Evolutionary conservation across 1,284 basidiomycete species (phyloP), one percentile per base, ranked within the genome.

Genomic region (Rhizoctonia solani): DNA sequence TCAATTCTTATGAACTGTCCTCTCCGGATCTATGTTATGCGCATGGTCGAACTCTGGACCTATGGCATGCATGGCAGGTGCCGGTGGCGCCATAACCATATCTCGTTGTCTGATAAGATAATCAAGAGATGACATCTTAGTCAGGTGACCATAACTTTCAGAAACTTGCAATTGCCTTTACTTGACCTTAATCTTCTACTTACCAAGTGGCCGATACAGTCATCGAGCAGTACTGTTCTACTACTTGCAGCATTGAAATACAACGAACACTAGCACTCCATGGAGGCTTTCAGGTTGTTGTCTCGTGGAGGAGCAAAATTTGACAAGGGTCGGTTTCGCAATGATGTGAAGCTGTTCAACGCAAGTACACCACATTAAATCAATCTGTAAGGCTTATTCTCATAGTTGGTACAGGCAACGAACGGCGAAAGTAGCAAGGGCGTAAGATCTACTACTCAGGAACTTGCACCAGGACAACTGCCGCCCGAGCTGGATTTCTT

Each of bases 401-500:
- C 55, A 56, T 58, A 41, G 50, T 65, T 32, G 61, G 55, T 29
- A 54, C 67, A 50, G 67, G 19, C 68, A 41, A 32, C 19, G 21
- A 27, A 13, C 8, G 23, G 27, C 9, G n/a, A n/a, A 13, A 66
- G 30, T 9, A 34, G 52, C 14, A 66, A 54, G 13, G 25, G 27
- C 34, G 4, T 30, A 9, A 6, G 4, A 73, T 72, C 70, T 70
- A 75, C 80, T 77, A 72, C 71, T 16, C 68, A 66, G 58, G 52
- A 67, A 59, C 67, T 34, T 73, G 74, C 70, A 69, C 73, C 46
- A 34, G 81, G 78, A 27, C 83, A 82, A 71, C 82, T 95, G 19
- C 94, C 94, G 0, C 73, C 81, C 1, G 90, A 90, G 70, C 81
- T 96, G 3, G 91, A 97, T 76, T 95, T 95, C 77, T 96, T 95